These are phyloP conservation scores for Trifolium fragiferum DNA, from an alignment of 306 rosid species.

Conservation along the genomic window DNA sequence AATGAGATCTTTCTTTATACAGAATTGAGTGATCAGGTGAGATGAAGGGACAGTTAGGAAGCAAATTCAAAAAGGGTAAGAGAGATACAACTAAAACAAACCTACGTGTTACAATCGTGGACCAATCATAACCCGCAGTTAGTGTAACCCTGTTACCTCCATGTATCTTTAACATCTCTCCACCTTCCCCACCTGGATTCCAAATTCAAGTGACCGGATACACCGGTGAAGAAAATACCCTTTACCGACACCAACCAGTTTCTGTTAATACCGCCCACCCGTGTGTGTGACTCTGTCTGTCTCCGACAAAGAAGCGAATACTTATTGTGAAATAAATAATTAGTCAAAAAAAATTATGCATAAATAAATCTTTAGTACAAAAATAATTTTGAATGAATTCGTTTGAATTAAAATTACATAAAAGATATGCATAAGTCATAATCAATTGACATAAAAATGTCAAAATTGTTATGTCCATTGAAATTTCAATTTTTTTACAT, in stretches of 20 bases:
- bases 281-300: conserved; percentile 8
- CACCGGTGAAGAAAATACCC: not conserved
- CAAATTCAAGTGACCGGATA: not conserved
- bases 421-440: too few species aligned
- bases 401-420: too few species aligned
- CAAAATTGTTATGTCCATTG: too few species aligned
- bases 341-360: too few species aligned
- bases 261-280: not conserved
- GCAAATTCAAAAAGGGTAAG: conserved; percentile 38
- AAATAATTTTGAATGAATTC: too few species aligned
- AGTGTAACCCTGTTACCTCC: not conserved
- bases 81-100: not conserved
- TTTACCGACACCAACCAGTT: conserved; percentile 7
- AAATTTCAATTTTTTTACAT: too few species aligned
- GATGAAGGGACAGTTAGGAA: conserved; percentile 53
- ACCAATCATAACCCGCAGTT: conserved; percentile 10
- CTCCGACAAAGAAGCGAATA: conserved; percentile 1
- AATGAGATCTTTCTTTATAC: conserved; percentile 42
- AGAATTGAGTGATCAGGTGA: conserved; percentile 48
- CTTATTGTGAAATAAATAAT: too few species aligned
- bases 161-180: not conserved
- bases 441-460: too few species aligned
- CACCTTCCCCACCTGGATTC: not conserved
- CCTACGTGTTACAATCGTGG: not conserved
- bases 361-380: too few species aligned